Evolutionary conservation across 257 asterid species (phyloP).

Genomic region (Thymus mandschuricus): DNA sequence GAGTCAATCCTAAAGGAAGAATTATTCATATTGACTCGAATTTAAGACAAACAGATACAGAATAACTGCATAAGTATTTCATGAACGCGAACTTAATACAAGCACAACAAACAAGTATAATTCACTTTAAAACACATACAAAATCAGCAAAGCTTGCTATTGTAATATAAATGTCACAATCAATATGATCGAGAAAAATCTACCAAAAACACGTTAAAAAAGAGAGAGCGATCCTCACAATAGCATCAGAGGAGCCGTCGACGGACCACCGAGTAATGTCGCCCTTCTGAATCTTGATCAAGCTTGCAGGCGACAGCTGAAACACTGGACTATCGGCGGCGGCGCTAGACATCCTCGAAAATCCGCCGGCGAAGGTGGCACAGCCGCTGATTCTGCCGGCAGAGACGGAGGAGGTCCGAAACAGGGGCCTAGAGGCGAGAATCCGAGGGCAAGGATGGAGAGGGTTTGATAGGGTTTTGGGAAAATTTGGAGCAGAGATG

Average conservation of each 20-base stretch:
- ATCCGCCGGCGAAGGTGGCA: conserved; percentile 34
- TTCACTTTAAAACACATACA: neutral
- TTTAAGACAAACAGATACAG: neutral
- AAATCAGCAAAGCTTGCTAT: neutral
- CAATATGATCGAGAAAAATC: conserved; percentile 21
- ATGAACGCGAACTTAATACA: conserved; percentile 9
- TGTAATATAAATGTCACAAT: neutral
- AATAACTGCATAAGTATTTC: conserved; percentile 6
- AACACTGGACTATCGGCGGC: conserved; percentile 42
- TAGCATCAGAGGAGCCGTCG: conserved; percentile 91
- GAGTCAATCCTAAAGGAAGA: neutral
- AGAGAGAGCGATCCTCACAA: conserved; percentile 50
- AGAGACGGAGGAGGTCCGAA: conserved; percentile 38
- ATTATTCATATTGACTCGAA: neutral
- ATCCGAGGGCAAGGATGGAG: conserved; percentile 25
- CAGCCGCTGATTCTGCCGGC: conserved; percentile 30
- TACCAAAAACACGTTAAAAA: neutral
- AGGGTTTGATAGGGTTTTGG: conserved; percentile 26
- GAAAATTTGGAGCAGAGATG: conserved; percentile 34
- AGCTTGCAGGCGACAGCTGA: conserved; percentile 55
- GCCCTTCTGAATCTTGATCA: conserved; percentile 71
- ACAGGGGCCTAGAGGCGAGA: conserved; percentile 27
- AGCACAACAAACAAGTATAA: neutral
- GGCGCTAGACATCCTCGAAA: conserved; percentile 62
- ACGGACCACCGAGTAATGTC: conserved; percentile 89